Evolutionary conservation across 2,329 filamentous ascomycete species (phyloP), one percentile per base, ranked within the genome.

Genomic region (Dryadomyces sulphureus): DNA sequence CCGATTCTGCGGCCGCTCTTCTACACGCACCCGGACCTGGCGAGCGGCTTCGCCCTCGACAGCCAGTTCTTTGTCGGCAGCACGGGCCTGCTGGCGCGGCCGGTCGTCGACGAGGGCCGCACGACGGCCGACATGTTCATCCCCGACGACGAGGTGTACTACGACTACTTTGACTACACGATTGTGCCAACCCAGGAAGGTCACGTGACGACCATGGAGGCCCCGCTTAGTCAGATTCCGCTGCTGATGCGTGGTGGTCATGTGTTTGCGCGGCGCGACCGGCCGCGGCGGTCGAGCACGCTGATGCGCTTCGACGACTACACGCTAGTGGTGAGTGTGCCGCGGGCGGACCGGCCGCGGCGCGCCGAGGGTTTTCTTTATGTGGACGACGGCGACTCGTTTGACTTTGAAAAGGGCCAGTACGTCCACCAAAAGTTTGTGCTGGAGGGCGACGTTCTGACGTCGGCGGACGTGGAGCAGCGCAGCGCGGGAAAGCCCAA

Each of bases 221-320:
- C 90, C 0, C 85, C 89, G 0, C 70, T 96, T 3, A 84, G 94
- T 47, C 86, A 81, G 56, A 84, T 94, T 17, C 90, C 92, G 0
- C 65, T 98, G 14, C 70, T 98, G 39, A 92, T 96, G 83, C 87
- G 84, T 54, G 90, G 87, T 41, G 92, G 92, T 1, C 85, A 96
- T 61, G 81, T 98, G 55, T 81, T 96, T 56, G 82, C 89, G 2
- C 84, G 92, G 48, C 86, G 90, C 53, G 92, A 98, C 57, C 78
- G 81, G 21, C 88, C 89, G 4, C 79, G 92, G 47, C 79, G 90
- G 49, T 94, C 87, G 48, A 84, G 79, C 48, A 80, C 84, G 19
- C 70, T 95, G 40, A 96, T 96, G 92, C 83, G 78, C 56, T 94
- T 80, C 62, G 92, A 98, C 60, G 89, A 93, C 36, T 94, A 94